Percentiles rank a stretch among this genome's conserved stretches.
Evolutionary conservation across 495 filamentous ascomycete species (phyloP).

Genomic region (Aspergillus wentii): DNA sequence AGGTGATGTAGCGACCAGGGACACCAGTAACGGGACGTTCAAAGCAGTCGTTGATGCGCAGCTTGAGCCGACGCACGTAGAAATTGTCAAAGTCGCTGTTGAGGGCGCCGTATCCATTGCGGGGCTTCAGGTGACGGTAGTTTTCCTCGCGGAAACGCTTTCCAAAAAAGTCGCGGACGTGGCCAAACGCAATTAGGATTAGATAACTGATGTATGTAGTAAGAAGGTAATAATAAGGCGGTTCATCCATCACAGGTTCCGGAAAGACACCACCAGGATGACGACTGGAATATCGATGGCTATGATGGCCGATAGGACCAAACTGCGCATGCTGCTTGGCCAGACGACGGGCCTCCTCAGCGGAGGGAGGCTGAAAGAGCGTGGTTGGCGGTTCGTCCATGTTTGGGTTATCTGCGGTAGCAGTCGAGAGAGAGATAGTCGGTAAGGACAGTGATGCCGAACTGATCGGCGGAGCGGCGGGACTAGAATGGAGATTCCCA

Average conservation of each 20-base stretch:
- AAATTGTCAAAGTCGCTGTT: slow-evolving; percentile 99
- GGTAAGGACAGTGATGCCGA: slow-evolving; percentile 75
- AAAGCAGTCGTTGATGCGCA: slow-evolving; percentile 95
- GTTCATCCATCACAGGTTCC: slow-evolving; percentile 87
- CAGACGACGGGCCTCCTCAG: slow-evolving; percentile 70
- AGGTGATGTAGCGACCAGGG: slow-evolving; percentile 86
- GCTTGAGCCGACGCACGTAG: slow-evolving; percentile 87
- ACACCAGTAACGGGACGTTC: slow-evolving; percentile 87
- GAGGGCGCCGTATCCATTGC: slow-evolving; percentile 90
- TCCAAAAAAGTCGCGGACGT: slow-evolving; percentile 95
- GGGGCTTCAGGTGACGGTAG: slow-evolving; percentile 76
- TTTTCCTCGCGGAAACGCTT: slow-evolving; percentile 82
- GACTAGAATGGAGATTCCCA: slow-evolving; percentile 47
- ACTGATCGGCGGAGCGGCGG: slow-evolving; percentile 58
- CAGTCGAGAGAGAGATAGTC: slow-evolving; percentile 87
- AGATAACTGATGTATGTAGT: slow-evolving; percentile 98
- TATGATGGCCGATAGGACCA: slow-evolving; percentile 72
- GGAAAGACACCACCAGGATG: slow-evolving; percentile 73
- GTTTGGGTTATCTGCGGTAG: slow-evolving; percentile 71
- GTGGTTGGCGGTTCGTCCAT: slow-evolving; percentile 73
- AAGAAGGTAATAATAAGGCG: slow-evolving; percentile 91
- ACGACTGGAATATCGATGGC: slow-evolving; percentile 81
- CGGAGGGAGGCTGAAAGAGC: slow-evolving; percentile 86
- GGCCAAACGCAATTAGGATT: slow-evolving; percentile 90
- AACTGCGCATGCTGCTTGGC: slow-evolving; percentile 86